Evolutionary conservation across 2,329 filamentous ascomycete species (phyloP), one percentile per base, ranked within the genome.

Genomic region (Aureobasidium sp.): DNA sequence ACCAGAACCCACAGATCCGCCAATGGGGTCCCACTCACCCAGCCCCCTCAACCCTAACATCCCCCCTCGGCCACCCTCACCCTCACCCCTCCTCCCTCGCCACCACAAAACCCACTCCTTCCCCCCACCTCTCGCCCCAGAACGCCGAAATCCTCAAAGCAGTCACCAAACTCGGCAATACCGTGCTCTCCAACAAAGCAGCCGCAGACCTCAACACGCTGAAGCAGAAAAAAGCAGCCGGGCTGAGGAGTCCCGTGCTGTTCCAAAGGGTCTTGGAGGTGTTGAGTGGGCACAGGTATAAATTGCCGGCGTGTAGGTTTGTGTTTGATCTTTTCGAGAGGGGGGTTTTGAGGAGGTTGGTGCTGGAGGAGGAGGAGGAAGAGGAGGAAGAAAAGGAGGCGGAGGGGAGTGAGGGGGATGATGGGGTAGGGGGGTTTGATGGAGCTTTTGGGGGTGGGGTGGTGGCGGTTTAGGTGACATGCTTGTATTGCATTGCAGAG

Each of bases 311-410:
- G 29, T 87, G 93, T 63, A 86, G 93, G 47, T 92, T 96, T 74
- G 88, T 96, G 37, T 86, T 97, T 62, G 94, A 97, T 70, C 76
- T 99, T 23, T 99, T 99, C 68, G 93, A 97, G 69, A 94, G 93
- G 74, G 86, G 84, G 62, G 89, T 97, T 45, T 80, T 97, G 74
- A 81, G 91, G 64, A 84, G 84, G 65, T 89, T 96, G 62, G 88
- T 99, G 13, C 85, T 95, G 61, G 86, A 88, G 55, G 87, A 89
- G 67, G 87, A 88, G 1, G 74, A 70, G 19, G 58, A 51, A 2
- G 37, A 35, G 6, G 46, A 45, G 27, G 46, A 37, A 23, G 50
- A 53, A 10, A 17, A 25, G 19, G 33, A 4, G 46, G 15, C 4
- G 47, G 23, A 10, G 13, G 37, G 4, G 23, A 37, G 27, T 13